Evolutionary conservation across 2,329 filamentous ascomycete genomes (phyloP).

Genomic region (Colletotrichum lindemuthianum): DNA sequence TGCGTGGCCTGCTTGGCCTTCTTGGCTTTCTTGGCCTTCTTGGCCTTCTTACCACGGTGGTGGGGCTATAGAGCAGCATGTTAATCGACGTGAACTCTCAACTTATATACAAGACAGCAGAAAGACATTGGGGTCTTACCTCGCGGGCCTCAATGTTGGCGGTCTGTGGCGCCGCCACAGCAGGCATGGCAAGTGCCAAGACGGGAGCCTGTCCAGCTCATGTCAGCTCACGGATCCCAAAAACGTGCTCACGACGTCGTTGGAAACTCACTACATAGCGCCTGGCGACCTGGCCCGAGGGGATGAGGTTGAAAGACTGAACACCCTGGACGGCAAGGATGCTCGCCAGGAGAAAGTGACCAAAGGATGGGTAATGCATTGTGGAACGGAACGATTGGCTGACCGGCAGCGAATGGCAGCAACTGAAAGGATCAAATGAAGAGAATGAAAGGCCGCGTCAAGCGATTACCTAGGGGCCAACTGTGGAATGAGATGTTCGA

Average conservation of each 20-base stretch:
- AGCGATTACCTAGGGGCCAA: constrained; percentile 28
- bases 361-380: constrained; percentile 35
- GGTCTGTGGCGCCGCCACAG: constrained; percentile 21
- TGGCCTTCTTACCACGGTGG: constrained; percentile 32
- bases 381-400: constrained; percentile 33
- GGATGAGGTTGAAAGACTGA: constrained; percentile 24
- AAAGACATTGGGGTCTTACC: constrained; percentile 12
- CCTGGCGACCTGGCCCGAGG: constrained; percentile 28
- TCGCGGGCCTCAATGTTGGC: constrained; percentile 29
- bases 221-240: constrained; percentile 11
- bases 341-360: constrained; percentile 34
- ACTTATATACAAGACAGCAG: too few species aligned
- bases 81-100: not conserved
- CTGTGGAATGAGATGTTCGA: constrained; percentile 32
- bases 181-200: constrained; percentile 35
- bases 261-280: constrained; percentile 31
- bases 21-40: constrained; percentile 32
- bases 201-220: constrained; percentile 18
- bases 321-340: constrained; percentile 32
- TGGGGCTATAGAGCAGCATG: constrained; percentile 34
- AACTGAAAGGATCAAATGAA: constrained; percentile 26
- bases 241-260: constrained; percentile 10
- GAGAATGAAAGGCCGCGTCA: constrained; percentile 33
- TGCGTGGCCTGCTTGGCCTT: too few species aligned
- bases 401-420: constrained; percentile 36